Evolutionary conservation across 495 filamentous ascomycete genomes (phyloP).

Genomic region (Amniculicola lignicola): DNA sequence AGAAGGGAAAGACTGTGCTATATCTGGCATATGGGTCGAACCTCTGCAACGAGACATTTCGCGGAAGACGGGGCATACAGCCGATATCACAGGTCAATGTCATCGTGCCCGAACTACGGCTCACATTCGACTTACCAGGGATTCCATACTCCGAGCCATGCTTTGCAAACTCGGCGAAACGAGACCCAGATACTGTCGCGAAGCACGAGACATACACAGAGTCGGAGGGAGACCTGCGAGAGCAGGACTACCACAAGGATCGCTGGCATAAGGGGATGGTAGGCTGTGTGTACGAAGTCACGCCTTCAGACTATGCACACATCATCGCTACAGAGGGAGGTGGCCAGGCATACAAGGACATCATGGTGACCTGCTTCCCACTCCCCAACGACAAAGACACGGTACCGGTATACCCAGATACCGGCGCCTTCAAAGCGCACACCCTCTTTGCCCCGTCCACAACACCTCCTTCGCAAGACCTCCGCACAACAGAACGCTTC

Average conservation of each 20-base stretch:
- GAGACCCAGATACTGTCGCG: slow-evolving; percentile 47
- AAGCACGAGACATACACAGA: no score
- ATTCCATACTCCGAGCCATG: slow-evolving; percentile 87
- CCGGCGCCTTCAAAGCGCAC: slow-evolving; percentile 47
- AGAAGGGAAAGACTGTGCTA: slow-evolving; percentile 56
- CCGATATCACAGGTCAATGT: slow-evolving; percentile 78
- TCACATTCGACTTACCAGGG: slow-evolving; percentile 83
- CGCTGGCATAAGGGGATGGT: slow-evolving; percentile 76
- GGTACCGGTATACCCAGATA: slow-evolving; percentile 42
- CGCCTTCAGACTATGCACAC: slow-evolving; percentile 69
- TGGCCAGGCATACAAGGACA: slow-evolving; percentile 74
- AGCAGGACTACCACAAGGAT: slow-evolving; percentile 45
- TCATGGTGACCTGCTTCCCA: slow-evolving; percentile 70
- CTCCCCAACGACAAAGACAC: slow-evolving; percentile 44
- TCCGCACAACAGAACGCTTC: slow-evolving; percentile 39
- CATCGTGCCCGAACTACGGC: slow-evolving; percentile 66
- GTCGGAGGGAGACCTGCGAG: slow-evolving; percentile 1
- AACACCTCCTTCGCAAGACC: slow-evolving; percentile 27
- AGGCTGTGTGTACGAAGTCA: slow-evolving; percentile 94
- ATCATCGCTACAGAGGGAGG: slow-evolving; percentile 91
- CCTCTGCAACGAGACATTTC: slow-evolving; percentile 70
- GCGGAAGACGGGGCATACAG: slow-evolving; percentile 67
- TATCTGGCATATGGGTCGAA: slow-evolving; percentile 98
- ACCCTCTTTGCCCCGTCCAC: slow-evolving; percentile 56
- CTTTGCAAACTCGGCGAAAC: slow-evolving; percentile 74